Evolutionary conservation across 805 yeast genomes (phyloP).

Genomic region (Suhomyces vadensis): DNA sequence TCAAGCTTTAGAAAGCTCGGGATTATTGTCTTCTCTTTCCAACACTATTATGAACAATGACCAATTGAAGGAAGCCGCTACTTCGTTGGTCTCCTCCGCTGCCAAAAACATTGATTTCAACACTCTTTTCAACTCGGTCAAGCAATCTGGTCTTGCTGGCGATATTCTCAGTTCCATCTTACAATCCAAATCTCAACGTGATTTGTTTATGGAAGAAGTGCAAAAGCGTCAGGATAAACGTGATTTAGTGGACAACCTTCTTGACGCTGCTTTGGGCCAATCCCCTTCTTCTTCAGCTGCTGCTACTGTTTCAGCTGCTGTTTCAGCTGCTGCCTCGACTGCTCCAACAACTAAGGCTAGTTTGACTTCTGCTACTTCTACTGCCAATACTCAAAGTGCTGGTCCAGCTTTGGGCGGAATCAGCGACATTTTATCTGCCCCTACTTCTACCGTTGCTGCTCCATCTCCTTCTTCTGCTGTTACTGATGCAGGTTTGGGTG

Average conservation of each 20-base stretch:
- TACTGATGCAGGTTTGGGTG: conserved; percentile 11
- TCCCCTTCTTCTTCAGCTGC: conserved; percentile 8
- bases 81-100: conserved; percentile 21
- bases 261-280: conserved; percentile 9
- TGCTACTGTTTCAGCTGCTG: conserved; percentile 5
- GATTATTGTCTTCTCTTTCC: conserved; percentile 23
- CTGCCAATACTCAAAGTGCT: conserved; percentile 3
- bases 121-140: conserved; percentile 23
- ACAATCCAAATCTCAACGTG: conserved; percentile 1
- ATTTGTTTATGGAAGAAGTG: conserved; percentile 2
- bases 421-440: conserved; percentile 7
- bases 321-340: conserved; percentile 5
- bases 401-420: conserved; percentile 8
- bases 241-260: conserved; percentile 10
- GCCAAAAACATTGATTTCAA: conserved; percentile 23
- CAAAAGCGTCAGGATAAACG: too few species aligned
- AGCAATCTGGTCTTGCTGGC: conserved; percentile 27
- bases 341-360: conserved; percentile 6
- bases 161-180: conserved; percentile 15
- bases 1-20: conserved; percentile 23
- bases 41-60: conserved; percentile 25
- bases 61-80: conserved; percentile 20
- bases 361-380: conserved; percentile 7
- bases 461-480: conserved; percentile 4
- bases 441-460: conserved; percentile 6